phyloP scores from a whole-genome alignment of 768 basidiomycete species.

The Suillus sp. region DNA sequence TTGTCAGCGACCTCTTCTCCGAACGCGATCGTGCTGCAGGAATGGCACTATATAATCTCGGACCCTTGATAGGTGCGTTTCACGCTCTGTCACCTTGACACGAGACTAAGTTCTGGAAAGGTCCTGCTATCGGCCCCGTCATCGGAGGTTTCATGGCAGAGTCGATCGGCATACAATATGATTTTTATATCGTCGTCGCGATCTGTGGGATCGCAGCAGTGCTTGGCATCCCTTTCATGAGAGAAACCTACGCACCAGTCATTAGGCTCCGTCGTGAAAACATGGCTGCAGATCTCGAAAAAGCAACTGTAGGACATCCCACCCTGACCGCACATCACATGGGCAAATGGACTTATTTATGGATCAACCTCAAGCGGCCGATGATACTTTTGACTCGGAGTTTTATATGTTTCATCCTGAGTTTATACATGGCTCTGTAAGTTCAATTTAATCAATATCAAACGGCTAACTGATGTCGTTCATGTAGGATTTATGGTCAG shows the following conservation, averaged over 20 bases:
- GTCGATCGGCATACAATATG: background rate
- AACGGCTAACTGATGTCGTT: background rate
- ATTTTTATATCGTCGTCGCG: background rate
- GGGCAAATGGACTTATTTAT: slow-evolving; percentile 45
- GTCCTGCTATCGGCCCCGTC: slow-evolving; percentile 47
- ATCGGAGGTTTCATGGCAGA: background rate
- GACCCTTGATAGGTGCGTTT: slow-evolving; percentile 56
- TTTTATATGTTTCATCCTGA: slow-evolving; percentile 70
- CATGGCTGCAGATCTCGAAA: slow-evolving; percentile 47
- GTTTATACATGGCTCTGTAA: slow-evolving; percentile 74
- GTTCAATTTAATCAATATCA: slow-evolving; percentile 29
- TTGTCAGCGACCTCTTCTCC: slow-evolving; percentile 55
- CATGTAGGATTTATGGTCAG: slow-evolving; percentile 56
- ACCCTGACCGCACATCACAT: slow-evolving; percentile 24
- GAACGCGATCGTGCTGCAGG: slow-evolving; percentile 63
- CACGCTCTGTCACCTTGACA: background rate
- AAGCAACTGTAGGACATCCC: slow-evolving; percentile 33
- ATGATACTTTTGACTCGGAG: slow-evolving; percentile 58
- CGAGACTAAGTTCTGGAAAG: slow-evolving; percentile 32
- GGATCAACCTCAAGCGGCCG: slow-evolving; percentile 53
- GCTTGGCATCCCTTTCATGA: slow-evolving; percentile 49
- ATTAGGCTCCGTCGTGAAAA: slow-evolving; percentile 52
- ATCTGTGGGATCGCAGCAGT: background rate
- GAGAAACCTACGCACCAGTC: slow-evolving; percentile 76
- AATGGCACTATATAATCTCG: slow-evolving; percentile 68